Evolutionary conservation across 1,139 yeast genomes (phyloP).

Genomic region (Yamadazyma atlantica): DNA sequence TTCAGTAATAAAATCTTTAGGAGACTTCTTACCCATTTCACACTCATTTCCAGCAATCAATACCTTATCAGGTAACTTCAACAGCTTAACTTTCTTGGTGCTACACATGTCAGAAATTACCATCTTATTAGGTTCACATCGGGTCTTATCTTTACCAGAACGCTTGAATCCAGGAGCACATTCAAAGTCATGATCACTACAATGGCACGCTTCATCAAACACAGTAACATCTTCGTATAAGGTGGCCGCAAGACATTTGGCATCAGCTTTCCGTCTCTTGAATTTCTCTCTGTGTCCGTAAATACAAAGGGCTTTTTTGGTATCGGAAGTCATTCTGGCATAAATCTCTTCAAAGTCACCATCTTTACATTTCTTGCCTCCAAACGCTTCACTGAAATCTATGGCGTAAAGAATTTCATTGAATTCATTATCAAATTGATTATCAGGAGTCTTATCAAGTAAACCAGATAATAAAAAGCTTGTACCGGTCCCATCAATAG

Average conservation of each 20-base stretch:
- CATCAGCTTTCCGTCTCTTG: slow-evolving; percentile 64
- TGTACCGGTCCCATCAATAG: slow-evolving; percentile 73
- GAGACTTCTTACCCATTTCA: slow-evolving; percentile 28
- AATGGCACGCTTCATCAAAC: slow-evolving; percentile 61
- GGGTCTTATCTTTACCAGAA: slow-evolving; percentile 30
- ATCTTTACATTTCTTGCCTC: slow-evolving; percentile 47
- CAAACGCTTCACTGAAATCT: slow-evolving; percentile 63
- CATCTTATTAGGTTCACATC: slow-evolving; percentile 55
- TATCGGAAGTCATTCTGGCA: slow-evolving; percentile 48
- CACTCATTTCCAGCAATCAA: slow-evolving; percentile 53
- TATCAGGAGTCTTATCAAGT: slow-evolving; percentile 22
- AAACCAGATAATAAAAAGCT: slow-evolving; percentile 59
- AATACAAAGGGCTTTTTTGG: slow-evolving; percentile 61
- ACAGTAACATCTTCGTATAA: slow-evolving; percentile 59
- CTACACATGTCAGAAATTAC: slow-evolving; percentile 29
- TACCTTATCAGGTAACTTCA: slow-evolving; percentile 37
- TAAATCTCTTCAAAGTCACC: slow-evolving; percentile 70
- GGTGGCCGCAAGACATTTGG: slow-evolving; percentile 67
- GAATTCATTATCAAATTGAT: slow-evolving; percentile 11
- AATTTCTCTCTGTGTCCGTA: slow-evolving; percentile 73
- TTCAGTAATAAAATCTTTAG: slow-evolving; percentile 24
- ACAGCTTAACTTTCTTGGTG: slow-evolving; percentile 18
- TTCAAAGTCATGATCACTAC: slow-evolving; percentile 69
- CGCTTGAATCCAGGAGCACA: slow-evolving; percentile 60
- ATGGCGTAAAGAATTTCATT: slow-evolving; percentile 41